Evolutionary conservation across 495 filamentous ascomycete genomes (phyloP).

Genomic region (Penicillium psychrofluorescens): DNA sequence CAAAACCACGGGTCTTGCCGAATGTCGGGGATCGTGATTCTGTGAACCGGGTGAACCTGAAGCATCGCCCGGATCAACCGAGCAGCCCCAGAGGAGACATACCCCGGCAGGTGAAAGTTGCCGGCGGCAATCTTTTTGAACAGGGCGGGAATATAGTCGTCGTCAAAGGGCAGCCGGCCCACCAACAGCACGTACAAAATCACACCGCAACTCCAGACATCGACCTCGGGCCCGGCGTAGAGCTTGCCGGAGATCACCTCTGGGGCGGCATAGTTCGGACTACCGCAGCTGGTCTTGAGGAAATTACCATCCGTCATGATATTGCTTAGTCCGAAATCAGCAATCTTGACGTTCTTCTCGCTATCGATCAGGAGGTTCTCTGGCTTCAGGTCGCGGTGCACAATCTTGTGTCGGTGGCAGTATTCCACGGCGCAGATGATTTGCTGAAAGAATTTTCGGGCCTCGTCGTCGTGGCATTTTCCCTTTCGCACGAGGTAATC

Average conservation of each 20-base stretch:
- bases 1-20: slow-evolving; percentile 93
- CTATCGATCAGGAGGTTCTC: slow-evolving; percentile 94
- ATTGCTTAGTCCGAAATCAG: slow-evolving; percentile 96
- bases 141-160: slow-evolving; percentile 84
- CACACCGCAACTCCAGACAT: slow-evolving; percentile 98
- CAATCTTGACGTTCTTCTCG: slow-evolving; percentile 95
- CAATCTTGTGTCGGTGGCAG: slow-evolving; percentile 97
- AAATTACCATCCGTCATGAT: slow-evolving; percentile 99
- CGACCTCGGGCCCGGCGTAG: slow-evolving; percentile 95
- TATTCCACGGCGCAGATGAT: slow-evolving; percentile 99
- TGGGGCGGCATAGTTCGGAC: slow-evolving; percentile 95
- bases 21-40: slow-evolving; percentile 89
- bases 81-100: slow-evolving; percentile 79
- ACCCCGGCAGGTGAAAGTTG: slow-evolving; percentile 79
- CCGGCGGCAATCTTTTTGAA: slow-evolving; percentile 89
- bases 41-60: slow-evolving; percentile 86
- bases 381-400: slow-evolving; percentile 94
- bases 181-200: slow-evolving; percentile 94
- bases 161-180: slow-evolving; percentile 89
- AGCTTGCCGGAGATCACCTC: slow-evolving; percentile 97
- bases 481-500: slow-evolving; percentile 93
- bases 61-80: slow-evolving; percentile 87
- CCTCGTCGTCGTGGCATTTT: slow-evolving; percentile 80
- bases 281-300: slow-evolving; percentile 95
- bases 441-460: slow-evolving; percentile 96